These are phyloP conservation scores for Sporisorium graminicola DNA, from an alignment of 1,284 basidiomycete species.

Conservation along the genomic window DNA sequence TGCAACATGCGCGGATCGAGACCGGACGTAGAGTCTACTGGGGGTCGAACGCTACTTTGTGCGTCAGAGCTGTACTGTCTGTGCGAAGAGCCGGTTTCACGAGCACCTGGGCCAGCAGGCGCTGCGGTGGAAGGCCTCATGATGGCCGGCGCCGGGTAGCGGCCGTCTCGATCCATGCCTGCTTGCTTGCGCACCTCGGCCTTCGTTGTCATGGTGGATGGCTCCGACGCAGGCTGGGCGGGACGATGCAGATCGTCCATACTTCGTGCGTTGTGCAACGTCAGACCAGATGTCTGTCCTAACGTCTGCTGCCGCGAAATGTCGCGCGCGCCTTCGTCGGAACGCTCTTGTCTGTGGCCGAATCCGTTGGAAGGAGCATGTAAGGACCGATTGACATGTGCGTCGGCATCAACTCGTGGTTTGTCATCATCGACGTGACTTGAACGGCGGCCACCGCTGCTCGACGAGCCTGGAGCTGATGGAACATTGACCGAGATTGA, in stretches of 20 bases:
- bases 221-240: slow-evolving; percentile 15
- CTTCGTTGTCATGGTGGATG: slow-evolving; percentile 25
- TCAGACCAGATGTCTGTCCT: slow-evolving; percentile 17
- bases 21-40: not conserved
- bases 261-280: slow-evolving; percentile 49
- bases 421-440: slow-evolving; percentile 31
- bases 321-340: slow-evolving; percentile 26
- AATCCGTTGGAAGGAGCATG: slow-evolving; percentile 20
- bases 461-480: slow-evolving; percentile 4
- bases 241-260: slow-evolving; percentile 53
- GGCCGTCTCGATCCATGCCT: slow-evolving; percentile 44
- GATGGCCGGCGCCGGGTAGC: slow-evolving; percentile 43
- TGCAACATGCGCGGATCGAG: slow-evolving; percentile 38
- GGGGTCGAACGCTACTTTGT: slow-evolving; percentile 13
- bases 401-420: slow-evolving; percentile 8
- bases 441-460: slow-evolving; percentile 12
- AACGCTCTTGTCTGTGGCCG: slow-evolving; percentile 31
- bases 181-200: slow-evolving; percentile 40
- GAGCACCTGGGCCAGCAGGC: slow-evolving; percentile 24
- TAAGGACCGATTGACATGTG: slow-evolving; percentile 9
- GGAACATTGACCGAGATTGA: slow-evolving; percentile 17
- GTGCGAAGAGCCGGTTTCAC: slow-evolving; percentile 26
- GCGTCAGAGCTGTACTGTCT: slow-evolving; percentile 52
- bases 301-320: slow-evolving; percentile 4
- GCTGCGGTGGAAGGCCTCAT: slow-evolving; percentile 48